phyloP scores from a whole-genome alignment of 1,139 yeast genomes.

The Lodderomyces margitis region DNA sequence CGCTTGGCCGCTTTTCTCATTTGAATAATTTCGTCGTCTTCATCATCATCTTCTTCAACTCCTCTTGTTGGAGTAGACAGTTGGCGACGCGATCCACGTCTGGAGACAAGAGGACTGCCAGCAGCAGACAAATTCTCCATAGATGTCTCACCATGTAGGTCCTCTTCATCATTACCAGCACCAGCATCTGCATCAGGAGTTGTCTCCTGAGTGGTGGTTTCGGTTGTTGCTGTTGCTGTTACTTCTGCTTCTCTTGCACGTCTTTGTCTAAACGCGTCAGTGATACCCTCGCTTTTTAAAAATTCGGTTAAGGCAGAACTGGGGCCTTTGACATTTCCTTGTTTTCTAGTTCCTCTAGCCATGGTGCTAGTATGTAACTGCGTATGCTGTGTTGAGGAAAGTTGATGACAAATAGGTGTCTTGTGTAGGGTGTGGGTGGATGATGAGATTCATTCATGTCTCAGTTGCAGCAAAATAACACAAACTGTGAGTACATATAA shows the following conservation, averaged over 20 bases:
- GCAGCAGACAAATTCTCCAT: background rate
- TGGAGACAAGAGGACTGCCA: background rate
- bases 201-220: background rate
- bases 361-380: slow-evolving; percentile 12
- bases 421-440: background rate
- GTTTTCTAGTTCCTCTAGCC: slow-evolving; percentile 21
- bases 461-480: background rate
- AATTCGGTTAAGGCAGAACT: slow-evolving; percentile 79
- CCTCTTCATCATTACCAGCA: slow-evolving; percentile 1
- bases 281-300: slow-evolving; percentile 79
- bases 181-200: slow-evolving; percentile 10
- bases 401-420: background rate
- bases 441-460: background rate
- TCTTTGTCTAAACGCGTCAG: slow-evolving; percentile 71
- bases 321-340: slow-evolving; percentile 62
- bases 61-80: slow-evolving; percentile 14
- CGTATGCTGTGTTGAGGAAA: background rate
- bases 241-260: slow-evolving; percentile 31
- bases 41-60: slow-evolving; percentile 17
- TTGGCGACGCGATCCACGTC: background rate
- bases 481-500: background rate
- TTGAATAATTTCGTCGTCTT: slow-evolving; percentile 30
- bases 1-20: slow-evolving; percentile 43
- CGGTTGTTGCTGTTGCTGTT: slow-evolving; percentile 8
- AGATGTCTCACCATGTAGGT: background rate